These are phyloP conservation scores for Heritiera littoralis DNA, from an alignment of 345 rosid genomes.

Conservation along the genomic window DNA sequence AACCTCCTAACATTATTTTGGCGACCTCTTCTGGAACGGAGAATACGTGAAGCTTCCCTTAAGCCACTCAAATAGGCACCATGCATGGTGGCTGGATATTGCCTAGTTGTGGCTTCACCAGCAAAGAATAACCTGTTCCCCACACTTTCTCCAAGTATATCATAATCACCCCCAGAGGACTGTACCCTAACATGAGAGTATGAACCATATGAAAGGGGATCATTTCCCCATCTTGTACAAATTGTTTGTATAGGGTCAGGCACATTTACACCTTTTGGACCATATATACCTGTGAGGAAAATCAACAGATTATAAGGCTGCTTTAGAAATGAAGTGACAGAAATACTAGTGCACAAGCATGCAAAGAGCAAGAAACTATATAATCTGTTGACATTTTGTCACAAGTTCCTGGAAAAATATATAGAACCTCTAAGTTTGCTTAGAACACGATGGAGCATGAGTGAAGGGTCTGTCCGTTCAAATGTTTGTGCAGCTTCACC, in stretches of 20 bases:
- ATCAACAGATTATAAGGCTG: slow-evolving; percentile 12
- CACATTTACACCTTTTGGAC: slow-evolving; percentile 76
- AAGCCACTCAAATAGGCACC: slow-evolving; percentile 94
- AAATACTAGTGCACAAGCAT: slow-evolving; percentile 8
- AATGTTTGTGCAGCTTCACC: slow-evolving; percentile 88
- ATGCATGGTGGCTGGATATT: slow-evolving; percentile 96
- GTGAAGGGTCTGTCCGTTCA: slow-evolving; percentile 66
- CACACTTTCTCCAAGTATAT: slow-evolving; percentile 75
- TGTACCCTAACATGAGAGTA: slow-evolving; percentile 90
- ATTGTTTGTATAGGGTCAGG: slow-evolving; percentile 87
- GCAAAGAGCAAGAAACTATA: not conserved
- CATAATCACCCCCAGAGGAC: slow-evolving; percentile 84
- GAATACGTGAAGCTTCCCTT: slow-evolving; percentile 83
- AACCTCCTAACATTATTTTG: slow-evolving; percentile 44
- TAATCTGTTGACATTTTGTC: slow-evolving; percentile 2
- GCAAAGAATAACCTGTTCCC: slow-evolving; percentile 74
- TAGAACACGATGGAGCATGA: slow-evolving; percentile 63
- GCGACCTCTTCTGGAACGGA: slow-evolving; percentile 34
- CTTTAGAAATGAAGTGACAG: slow-evolving; percentile 1
- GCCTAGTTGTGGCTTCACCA: slow-evolving; percentile 94
- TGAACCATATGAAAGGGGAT: slow-evolving; percentile 76
- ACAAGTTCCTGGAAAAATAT: slow-evolving; percentile 4
- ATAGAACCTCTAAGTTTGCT: slow-evolving; percentile 67
- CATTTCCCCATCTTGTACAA: slow-evolving; percentile 92
- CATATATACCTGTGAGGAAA: slow-evolving; percentile 68